Conservation (phyloP, 179 eudicot species). For the Beta corolliflora region DNA sequence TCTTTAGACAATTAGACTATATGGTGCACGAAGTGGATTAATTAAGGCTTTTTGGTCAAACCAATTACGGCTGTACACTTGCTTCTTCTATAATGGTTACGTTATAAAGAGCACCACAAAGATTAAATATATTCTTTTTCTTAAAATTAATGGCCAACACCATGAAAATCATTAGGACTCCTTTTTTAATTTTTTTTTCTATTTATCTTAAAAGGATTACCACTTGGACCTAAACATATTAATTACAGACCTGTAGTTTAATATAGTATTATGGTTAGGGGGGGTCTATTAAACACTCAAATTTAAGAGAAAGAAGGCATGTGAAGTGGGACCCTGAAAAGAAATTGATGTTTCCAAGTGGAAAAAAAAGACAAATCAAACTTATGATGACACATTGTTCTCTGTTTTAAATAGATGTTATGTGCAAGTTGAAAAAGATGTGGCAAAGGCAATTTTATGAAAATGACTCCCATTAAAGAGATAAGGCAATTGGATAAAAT, state of each 20-base stretch:
- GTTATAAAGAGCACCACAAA: constrained; percentile 9
- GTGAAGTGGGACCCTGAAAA: constrained; percentile 30
- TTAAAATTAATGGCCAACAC: constrained; percentile 23
- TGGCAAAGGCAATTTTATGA: constrained; percentile 13
- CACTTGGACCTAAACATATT: not conserved
- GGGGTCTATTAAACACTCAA: constrained; percentile 29
- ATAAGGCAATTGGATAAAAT: constrained; percentile 21
- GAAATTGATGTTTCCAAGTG: constrained; percentile 32
- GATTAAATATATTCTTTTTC: not conserved
- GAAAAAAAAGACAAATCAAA: constrained; percentile 29
- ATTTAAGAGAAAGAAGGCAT: constrained; percentile 10
- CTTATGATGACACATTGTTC: constrained; percentile 9
- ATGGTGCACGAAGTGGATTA: constrained; percentile 6
- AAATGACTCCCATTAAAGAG: constrained; percentile 12
- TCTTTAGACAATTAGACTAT: not conserved
- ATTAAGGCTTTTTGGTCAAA: constrained; percentile 14
- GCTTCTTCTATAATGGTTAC: not conserved
- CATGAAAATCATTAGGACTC: constrained; percentile 27
- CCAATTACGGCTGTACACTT: not conserved
- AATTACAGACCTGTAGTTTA: not conserved
- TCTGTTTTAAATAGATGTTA: constrained; percentile 17
- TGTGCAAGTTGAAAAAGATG: constrained; percentile 29
- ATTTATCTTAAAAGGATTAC: not conserved
- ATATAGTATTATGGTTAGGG: not conserved
- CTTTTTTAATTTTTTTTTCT: not conserved